These are phyloP conservation scores for Teunomyces atbi DNA, from an alignment of 805 yeast genomes.

Conservation along the genomic window DNA sequence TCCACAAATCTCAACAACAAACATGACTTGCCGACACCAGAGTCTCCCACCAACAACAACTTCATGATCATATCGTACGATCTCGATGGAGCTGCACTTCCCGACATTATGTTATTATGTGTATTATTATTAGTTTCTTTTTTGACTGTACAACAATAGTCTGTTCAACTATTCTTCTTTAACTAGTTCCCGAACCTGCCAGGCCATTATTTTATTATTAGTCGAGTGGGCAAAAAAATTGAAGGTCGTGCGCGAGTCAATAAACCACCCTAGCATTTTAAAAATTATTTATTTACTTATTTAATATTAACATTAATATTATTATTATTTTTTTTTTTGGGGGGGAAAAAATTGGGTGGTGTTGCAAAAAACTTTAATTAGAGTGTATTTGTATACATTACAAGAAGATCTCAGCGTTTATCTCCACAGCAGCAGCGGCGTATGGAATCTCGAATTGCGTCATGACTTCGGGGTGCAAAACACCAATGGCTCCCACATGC, in stretches of 20 bases:
- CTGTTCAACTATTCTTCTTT: not conserved
- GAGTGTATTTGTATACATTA: too few species aligned
- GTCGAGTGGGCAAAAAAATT: not conserved
- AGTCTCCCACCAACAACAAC: conserved; percentile 89
- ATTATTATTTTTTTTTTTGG: too few species aligned
- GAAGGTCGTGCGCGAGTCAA: not conserved
- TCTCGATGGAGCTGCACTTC: conserved; percentile 53
- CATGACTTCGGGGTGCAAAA: conserved; percentile 92
- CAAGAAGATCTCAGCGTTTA: conserved; percentile 86
- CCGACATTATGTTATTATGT: not conserved
- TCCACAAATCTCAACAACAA: conserved; percentile 88
- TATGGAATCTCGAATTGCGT: conserved; percentile 83
- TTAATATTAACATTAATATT: too few species aligned
- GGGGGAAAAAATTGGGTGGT: not conserved
- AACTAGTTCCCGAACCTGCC: conserved; percentile 1
- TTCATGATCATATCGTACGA: conserved; percentile 90
- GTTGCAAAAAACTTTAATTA: too few species aligned
- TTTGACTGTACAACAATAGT: not conserved
- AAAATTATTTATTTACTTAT: too few species aligned
- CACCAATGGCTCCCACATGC: conserved; percentile 84
- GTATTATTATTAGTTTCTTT: not conserved
- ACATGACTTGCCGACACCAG: conserved; percentile 88
- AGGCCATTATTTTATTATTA: not conserved
- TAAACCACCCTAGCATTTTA: not conserved
- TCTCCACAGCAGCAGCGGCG: conserved; percentile 89